Percentiles rank a stretch among this genome's conserved stretches.
Conservation (phyloP, 495 filamentous ascomycete genomes). For the Penicillium canariense region DNA sequence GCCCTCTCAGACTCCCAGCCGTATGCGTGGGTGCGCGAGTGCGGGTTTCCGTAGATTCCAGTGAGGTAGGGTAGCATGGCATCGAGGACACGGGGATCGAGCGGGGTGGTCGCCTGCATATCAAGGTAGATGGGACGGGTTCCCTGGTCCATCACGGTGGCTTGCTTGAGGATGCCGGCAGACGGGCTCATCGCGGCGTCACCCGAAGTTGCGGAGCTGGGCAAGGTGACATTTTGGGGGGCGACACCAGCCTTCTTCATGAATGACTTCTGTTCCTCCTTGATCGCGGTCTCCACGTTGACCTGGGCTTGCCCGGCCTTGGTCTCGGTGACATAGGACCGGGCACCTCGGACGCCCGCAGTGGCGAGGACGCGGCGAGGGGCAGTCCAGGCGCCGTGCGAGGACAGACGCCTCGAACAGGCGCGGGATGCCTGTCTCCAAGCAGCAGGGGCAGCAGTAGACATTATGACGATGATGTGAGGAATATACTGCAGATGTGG, state of each 20-base stretch:
- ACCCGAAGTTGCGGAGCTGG: conserved; percentile 55
- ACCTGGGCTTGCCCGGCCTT: conserved; percentile 78
- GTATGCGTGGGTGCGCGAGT: conserved; percentile 96
- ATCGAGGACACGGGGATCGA: conserved; percentile 90
- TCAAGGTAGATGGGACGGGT: conserved; percentile 95
- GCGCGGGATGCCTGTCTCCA: conserved; percentile 77
- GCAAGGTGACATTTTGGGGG: conserved; percentile 52
- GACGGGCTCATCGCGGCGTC: conserved; percentile 76
- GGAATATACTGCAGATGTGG: conserved; percentile 16
- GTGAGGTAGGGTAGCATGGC: conserved; percentile 95
- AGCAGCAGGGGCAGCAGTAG: conserved; percentile 65
- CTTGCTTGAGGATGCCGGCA: conserved; percentile 87
- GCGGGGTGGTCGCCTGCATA: conserved; percentile 97
- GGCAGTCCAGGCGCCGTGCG: conserved; percentile 44
- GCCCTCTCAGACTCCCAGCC: conserved; percentile 98
- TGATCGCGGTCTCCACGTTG: conserved; percentile 76
- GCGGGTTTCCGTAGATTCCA: conserved; percentile 93
- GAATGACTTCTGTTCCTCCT: conserved; percentile 78
- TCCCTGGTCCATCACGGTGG: conserved; percentile 90
- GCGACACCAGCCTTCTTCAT: conserved; percentile 65
- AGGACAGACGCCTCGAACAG: conserved; percentile 53
- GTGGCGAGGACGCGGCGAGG: conserved; percentile 44
- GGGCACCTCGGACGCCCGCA: conserved; percentile 25
- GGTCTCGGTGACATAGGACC: conserved; percentile 82
- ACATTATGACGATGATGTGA: conserved; percentile 54